Conservation (phyloP, 768 basidiomycete species). For the Boletus bicolor region DNA sequence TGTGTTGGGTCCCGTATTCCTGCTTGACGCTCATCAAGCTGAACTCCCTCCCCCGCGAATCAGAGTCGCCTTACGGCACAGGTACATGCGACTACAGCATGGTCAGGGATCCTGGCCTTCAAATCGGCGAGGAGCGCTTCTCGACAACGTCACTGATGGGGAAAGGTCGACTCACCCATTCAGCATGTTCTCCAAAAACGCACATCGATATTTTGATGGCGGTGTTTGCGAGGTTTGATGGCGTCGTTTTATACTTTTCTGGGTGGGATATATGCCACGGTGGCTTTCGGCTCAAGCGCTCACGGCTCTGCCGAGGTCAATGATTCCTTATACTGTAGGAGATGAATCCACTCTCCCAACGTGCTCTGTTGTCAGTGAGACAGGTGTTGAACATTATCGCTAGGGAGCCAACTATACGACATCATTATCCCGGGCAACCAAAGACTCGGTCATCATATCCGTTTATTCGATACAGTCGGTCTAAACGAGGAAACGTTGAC, state of each 20-base stretch:
- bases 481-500: constrained; percentile 28
- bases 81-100: constrained; percentile 14
- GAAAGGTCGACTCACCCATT: constrained; percentile 11
- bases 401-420: constrained; percentile 19
- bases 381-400: constrained; percentile 8
- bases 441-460: constrained; percentile 19
- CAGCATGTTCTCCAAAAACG: constrained; percentile 9
- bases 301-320: too few relatives aligned
- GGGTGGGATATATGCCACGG: background rate
- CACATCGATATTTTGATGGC: constrained; percentile 6
- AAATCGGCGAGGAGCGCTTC: constrained; percentile 4
- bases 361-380: constrained; percentile 36
- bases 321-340: too few relatives aligned
- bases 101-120: constrained; percentile 10
- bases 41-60: background rate
- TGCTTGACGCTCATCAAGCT: constrained; percentile 12
- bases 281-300: too few relatives aligned
- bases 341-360: constrained; percentile 29
- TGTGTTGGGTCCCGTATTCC: constrained; percentile 3
- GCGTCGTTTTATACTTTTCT: constrained; percentile 3
- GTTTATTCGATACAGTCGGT: constrained; percentile 35
- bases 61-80: constrained; percentile 4
- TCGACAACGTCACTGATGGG: constrained; percentile 3
- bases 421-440: constrained; percentile 18
- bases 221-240: background rate